Evolutionary conservation across 1,284 basidiomycete genomes (phyloP), one percentile per base, ranked within the genome.

Genomic region (Entoloma clypeatum): DNA sequence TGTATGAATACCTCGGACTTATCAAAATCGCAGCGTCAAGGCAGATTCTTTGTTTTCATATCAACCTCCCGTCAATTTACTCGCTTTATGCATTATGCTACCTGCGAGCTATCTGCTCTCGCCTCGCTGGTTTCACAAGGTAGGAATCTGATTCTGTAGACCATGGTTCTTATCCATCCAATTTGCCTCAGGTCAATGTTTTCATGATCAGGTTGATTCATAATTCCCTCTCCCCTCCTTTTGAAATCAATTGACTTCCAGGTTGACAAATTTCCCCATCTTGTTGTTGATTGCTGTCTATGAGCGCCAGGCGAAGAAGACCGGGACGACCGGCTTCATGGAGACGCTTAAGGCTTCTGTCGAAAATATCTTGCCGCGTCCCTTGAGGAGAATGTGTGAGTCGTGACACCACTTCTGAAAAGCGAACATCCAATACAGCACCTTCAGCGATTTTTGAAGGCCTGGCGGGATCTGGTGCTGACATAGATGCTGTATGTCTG

Each of bases 21-120:
- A 45, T 14, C 3, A 5, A 11, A 5, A 9, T 6, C 28, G 22
- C 36, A 89, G 86, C 9, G 86, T 91, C 36, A 90, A 89, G 54
- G 82, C 84, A 36, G 93, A 96, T 57, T 91, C 82, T 2, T 65
- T 97, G 10, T 96, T 96, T 62, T 92, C 88, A 21, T 97, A 96
- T 58, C 90, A 93, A 55, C 86, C 93, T 1, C 93, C 93, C 0
- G 69, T 96, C 53, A 95, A 94, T 61, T 63, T 95, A 4, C 50
- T 92, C 29, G 92, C 92, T 0, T 64, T 94, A 8, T 79, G 79
- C 38, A 67, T 92, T 45, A 86, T 95, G 75, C 72, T 90, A 48
- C 92, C 92, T 0, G 72, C 86, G 21, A 88, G 83, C 50, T 92
- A 87, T 56, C 66, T 90, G 29, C 69, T 94, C 21, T 69, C 72